Base-by-base conservation (phyloP, 306 rosid species). In the Quercus rubra region DNA sequence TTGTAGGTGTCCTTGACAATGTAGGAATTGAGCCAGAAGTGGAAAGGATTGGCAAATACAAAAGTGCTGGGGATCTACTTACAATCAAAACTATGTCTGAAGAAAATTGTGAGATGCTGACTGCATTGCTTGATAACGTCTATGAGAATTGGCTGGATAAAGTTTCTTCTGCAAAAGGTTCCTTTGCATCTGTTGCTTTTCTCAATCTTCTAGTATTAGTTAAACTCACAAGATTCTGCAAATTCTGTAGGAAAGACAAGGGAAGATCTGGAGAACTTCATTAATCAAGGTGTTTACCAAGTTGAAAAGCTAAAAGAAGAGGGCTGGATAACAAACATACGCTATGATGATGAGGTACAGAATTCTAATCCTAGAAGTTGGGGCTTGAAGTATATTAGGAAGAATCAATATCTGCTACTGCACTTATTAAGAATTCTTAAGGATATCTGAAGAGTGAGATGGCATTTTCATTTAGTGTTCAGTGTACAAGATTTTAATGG, bases 21-120 rank as follows among this genome's bases (percentile, higher is more conserved):
- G 74, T 89, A 41, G 99, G 98, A 80, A 84, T 93, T 80, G 98
- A 95, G 84, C 98, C 97, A 71, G 91, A 93, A 79, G 90, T 93
- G 66, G 94, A 88, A 79, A 90, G 91, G 89, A 85, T 95, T 83
- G 98, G 97, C 64, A 95, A 93, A 81, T 95, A 91, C 85, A 92
- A 95, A 90, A 94, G 97, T 78, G 87, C 93, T 12, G 98, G 94
- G 57, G 99, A 95, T 88, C 98, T 85, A 74, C 97, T 95, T 56
- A 82, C 84, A 17, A 83, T 93, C 64, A 95, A 74, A 78, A 84
- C 89, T 67, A 90, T 95, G 87, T 85, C 98, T 52, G 88, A 91
- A 73, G 96, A 90, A 81, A 89, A 88, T 33, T 89, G 91, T 76
- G 99, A 90, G 90, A 90, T 93, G 99, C 77, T 95, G 85, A 91